These are phyloP conservation scores for Neobulgaria alba DNA, from an alignment of 2,329 filamentous ascomycete species.

Conservation along the genomic window DNA sequence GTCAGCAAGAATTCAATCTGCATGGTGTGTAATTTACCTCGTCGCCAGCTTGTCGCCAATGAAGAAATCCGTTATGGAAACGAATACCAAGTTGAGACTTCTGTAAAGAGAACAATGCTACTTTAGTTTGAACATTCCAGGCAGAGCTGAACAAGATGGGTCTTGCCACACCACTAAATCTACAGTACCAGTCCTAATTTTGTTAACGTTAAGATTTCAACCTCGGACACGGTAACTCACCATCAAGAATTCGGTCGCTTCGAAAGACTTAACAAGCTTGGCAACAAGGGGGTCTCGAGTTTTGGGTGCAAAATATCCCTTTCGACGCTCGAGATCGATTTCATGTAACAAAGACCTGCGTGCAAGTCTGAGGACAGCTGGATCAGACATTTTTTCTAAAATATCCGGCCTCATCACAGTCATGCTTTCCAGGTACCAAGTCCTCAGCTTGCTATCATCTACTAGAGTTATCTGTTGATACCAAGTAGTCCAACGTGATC, in stretches of 20 bases:
- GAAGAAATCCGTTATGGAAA: slow-evolving; percentile 14
- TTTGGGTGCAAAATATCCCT: slow-evolving; percentile 5
- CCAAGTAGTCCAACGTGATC: slow-evolving; percentile 13
- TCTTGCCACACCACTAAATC: slow-evolving; percentile 38
- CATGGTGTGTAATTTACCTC: slow-evolving; percentile 5
- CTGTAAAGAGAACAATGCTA: slow-evolving; percentile 9
- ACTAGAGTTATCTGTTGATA: slow-evolving; percentile 7
- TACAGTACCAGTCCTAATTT: slow-evolving; percentile 44
- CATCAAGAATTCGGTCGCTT: slow-evolving; percentile 19
- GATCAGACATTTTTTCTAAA: slow-evolving; percentile 11
- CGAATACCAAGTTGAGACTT: slow-evolving; percentile 11
- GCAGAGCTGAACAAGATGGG: slow-evolving; percentile 46
- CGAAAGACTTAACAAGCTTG: slow-evolving; percentile 37
- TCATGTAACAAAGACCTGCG: slow-evolving; percentile 13
- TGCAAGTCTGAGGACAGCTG: slow-evolving; percentile 14
- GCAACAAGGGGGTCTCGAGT: slow-evolving; percentile 10
- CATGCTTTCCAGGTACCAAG: slow-evolving; percentile 10
- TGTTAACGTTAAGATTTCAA: no score
- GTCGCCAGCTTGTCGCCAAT: slow-evolving; percentile 15
- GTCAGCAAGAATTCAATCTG: no score
- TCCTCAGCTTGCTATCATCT: slow-evolving; percentile 6
- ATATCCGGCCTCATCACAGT: slow-evolving; percentile 8
- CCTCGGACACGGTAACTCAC: no score
- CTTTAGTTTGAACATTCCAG: slow-evolving; percentile 30
- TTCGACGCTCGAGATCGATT: slow-evolving; percentile 4